phyloP scores from a whole-genome alignment of 106 monocot species.

The Allium cepa region DNA sequence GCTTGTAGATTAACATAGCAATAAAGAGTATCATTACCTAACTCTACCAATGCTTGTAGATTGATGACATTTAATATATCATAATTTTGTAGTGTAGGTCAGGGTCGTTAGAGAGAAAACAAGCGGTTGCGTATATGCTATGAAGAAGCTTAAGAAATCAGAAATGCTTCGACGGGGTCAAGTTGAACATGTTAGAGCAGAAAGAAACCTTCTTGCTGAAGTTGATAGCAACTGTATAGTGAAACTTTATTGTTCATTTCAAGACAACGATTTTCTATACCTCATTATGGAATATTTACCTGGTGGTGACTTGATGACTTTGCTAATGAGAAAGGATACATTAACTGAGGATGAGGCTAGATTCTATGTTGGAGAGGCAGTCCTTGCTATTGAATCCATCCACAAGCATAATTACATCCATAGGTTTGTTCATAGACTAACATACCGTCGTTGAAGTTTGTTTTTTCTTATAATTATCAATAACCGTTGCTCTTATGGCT shows the following conservation, averaged over 20 bases:
- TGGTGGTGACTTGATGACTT: conserved; percentile 95
- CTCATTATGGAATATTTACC: conserved; percentile 96
- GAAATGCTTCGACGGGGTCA: conserved; percentile 52
- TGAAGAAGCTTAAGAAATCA: conserved; percentile 54
- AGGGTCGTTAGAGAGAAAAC: conserved; percentile 33
- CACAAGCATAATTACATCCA: conserved; percentile 98
- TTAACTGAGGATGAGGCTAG: conserved; percentile 90
- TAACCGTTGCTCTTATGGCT: no score
- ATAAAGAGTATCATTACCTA: no score
- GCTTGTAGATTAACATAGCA: no score
- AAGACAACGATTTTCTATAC: conserved; percentile 80
- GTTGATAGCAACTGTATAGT: conserved; percentile 76
- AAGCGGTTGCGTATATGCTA: conserved; percentile 30
- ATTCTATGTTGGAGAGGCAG: conserved; percentile 79
- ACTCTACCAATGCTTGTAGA: no score
- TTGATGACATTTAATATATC: not conserved
- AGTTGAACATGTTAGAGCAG: conserved; percentile 34
- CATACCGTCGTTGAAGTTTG: no score
- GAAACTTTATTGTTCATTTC: conserved; percentile 74
- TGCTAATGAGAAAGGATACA: conserved; percentile 91
- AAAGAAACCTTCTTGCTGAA: conserved; percentile 80
- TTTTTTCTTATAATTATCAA: no score
- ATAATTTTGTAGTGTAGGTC: conserved; percentile 21
- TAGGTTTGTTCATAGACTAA: conserved; percentile 34
- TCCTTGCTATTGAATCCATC: conserved; percentile 93